A percentile compares a stretch with the other conserved stretches of the same genome.
phyloP scores from a whole-genome alignment of 78 protist species.

The Dictyostelium brefeldianum region DNA sequence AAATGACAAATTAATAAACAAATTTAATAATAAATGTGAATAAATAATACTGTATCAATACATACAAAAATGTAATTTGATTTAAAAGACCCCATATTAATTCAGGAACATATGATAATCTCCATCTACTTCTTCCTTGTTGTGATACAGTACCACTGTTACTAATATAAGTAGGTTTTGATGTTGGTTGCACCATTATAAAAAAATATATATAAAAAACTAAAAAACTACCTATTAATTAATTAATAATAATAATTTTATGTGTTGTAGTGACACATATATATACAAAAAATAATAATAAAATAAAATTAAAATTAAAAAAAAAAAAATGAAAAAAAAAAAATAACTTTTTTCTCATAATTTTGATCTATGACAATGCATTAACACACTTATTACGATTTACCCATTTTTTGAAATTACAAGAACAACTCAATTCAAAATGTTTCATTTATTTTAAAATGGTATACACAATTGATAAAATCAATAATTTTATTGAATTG shows the following conservation, averaged over 20 bases:
- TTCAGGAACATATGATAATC: constrained; percentile 24
- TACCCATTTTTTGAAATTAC: no score
- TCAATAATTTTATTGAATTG: no score
- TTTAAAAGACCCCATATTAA: constrained; percentile 6
- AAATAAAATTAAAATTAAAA: constrained; percentile 9
- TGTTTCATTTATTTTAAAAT: no score
- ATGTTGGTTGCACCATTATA: not conserved
- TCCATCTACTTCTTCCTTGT: constrained; percentile 5
- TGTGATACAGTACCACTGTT: not conserved
- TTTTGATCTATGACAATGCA: no score
- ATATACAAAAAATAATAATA: not conserved
- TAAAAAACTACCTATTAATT: not conserved
- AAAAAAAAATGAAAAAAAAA: not conserved
- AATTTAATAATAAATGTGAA: not conserved
- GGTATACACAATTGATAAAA: no score
- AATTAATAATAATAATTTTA: no score
- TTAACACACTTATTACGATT: no score
- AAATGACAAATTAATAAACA: not conserved
- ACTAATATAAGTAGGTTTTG: not conserved
- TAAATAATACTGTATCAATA: not conserved
- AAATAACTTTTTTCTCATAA: not conserved
- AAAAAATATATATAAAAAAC: not conserved
- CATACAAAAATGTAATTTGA: constrained; percentile 7
- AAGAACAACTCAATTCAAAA: no score
- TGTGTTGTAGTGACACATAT: not conserved